Evolutionary conservation across 2,329 filamentous ascomycete species (phyloP), one percentile per base, ranked within the genome.

Genomic region (Aspergillus niger): DNA sequence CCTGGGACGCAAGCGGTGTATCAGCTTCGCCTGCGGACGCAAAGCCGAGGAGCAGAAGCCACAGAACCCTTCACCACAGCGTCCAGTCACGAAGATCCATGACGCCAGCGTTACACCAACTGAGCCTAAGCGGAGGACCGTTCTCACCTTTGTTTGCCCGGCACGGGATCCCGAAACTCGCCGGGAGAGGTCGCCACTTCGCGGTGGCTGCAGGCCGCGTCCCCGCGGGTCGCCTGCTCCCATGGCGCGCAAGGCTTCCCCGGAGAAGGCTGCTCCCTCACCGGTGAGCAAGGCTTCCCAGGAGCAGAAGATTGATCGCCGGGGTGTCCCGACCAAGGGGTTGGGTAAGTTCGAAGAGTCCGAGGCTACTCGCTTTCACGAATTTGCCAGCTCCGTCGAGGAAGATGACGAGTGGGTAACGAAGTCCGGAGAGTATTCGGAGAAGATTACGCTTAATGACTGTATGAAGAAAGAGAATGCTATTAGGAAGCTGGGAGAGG

Each of bases 351-450:
- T 78, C 41, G 72, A 79, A 59, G 73, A 74, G 44, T 79, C 76
- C 3, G 78, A 79, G 64, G 77, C 75, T 2, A 79, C 76, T 38
- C 73, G 77, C 52, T 98, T 97, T 72, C 91, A 97, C 74, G 94
- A 97, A 70, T 98, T 98, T 74, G 94, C 91, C 47, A 92, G 90
- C 72, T 92, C 91, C 53, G 84, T 88, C 60, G 83, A 89, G 43
- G 87, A 91, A 60, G 90, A 95, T 63, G 93, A 97, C 60, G 93
- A 97, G 69, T 99, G 95, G 95, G 91, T 96, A 30, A 87, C 89
- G 58, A 89, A 91, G 69, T 81, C 85, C 36, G 82, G 84, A 7
- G 84, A 85, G 32, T 81, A 87, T 65, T 83, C 83, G 58, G 83
- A 83, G 53, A 92, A 91, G 70, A 82, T 99, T 41, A 98, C 93